Conservation (phyloP, 805 yeast species). For the Priceomyces carsonii region DNA sequence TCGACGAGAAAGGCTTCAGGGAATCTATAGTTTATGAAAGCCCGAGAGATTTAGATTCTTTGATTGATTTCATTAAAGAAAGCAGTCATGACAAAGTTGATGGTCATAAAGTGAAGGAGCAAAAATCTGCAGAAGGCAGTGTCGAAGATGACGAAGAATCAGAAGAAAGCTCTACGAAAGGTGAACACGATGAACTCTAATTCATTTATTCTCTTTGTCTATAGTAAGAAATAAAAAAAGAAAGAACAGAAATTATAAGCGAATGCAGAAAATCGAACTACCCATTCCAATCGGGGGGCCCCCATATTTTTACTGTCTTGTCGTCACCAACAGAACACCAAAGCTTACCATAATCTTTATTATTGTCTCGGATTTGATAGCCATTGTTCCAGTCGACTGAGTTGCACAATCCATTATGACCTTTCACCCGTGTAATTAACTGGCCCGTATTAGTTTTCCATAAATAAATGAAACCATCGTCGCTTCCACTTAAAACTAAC, state of each 20-base stretch:
- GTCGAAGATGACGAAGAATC: constrained; percentile 13
- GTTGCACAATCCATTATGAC: constrained; percentile 65
- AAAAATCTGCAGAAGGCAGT: constrained; percentile 26
- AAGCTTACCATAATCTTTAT: constrained; percentile 43
- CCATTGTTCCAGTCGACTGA: constrained; percentile 71
- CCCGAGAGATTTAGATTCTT: constrained; percentile 69
- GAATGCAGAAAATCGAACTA: too few species aligned
- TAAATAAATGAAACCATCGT: constrained; percentile 73
- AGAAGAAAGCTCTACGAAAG: constrained; percentile 15
- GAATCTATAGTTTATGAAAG: constrained; percentile 64
- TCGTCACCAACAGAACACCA: constrained; percentile 92
- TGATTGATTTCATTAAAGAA: constrained; percentile 70
- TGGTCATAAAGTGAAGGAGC: constrained; percentile 33
- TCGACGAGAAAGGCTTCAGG: constrained; percentile 44
- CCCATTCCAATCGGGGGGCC: constrained; percentile 22
- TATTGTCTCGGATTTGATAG: constrained; percentile 16
- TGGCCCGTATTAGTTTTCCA: constrained; percentile 79
- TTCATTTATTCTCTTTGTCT: constrained; percentile 3
- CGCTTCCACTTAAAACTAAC: constrained; percentile 77
- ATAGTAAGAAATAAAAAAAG: background rate
- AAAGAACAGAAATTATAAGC: background rate
- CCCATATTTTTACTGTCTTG: constrained; percentile 68
- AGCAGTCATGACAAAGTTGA: constrained; percentile 66
- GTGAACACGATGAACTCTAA: constrained; percentile 43
- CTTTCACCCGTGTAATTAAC: constrained; percentile 58